Evolutionary conservation across 2,329 filamentous ascomycete genomes (phyloP).

Genomic region (Colletotrichum falcatum): DNA sequence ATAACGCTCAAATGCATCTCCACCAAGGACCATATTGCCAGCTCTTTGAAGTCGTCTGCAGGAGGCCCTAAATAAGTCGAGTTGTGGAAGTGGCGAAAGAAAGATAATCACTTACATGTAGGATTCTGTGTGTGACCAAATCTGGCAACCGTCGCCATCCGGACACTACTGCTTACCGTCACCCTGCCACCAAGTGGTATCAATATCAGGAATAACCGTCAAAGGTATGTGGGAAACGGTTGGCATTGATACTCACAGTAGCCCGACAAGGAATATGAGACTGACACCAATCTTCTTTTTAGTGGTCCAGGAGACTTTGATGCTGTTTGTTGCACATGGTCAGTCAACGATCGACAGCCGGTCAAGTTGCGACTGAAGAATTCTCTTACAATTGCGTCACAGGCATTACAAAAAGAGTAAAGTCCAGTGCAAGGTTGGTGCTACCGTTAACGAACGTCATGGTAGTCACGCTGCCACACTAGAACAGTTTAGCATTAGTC

Average conservation of each 20-base stretch:
- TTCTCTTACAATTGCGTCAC: conserved; percentile 31
- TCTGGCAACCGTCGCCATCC: conserved; percentile 13
- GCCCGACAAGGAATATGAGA: conserved; percentile 26
- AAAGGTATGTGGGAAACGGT: rapidly evolving
- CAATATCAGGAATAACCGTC: too few species aligned
- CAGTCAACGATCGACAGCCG: background rate
- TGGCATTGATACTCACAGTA: conserved; percentile 2
- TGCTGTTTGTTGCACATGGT: background rate
- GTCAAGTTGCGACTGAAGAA: too few species aligned
- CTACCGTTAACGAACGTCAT: conserved; percentile 26
- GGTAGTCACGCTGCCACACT: conserved; percentile 2
- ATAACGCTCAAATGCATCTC: conserved; percentile 37
- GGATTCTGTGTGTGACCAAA: conserved; percentile 23
- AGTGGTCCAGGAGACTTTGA: conserved; percentile 21
- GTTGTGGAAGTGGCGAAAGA: too few species aligned
- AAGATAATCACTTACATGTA: conserved; percentile 4
- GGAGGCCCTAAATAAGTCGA: background rate
- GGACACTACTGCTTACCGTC: conserved; percentile 21
- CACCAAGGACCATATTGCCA: conserved; percentile 27
- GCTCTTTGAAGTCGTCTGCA: conserved; percentile 19
- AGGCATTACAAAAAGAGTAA: conserved; percentile 18
- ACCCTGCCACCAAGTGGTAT: background rate
- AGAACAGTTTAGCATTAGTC: background rate
- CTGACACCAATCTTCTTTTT: conserved; percentile 27
- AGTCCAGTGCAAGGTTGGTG: conserved; percentile 24